Percentiles rank a stretch among this genome's conserved stretches.
These are phyloP conservation scores for Crithidia expoeki DNA, from an alignment of 208 protist genomes.

Conservation along the genomic window DNA sequence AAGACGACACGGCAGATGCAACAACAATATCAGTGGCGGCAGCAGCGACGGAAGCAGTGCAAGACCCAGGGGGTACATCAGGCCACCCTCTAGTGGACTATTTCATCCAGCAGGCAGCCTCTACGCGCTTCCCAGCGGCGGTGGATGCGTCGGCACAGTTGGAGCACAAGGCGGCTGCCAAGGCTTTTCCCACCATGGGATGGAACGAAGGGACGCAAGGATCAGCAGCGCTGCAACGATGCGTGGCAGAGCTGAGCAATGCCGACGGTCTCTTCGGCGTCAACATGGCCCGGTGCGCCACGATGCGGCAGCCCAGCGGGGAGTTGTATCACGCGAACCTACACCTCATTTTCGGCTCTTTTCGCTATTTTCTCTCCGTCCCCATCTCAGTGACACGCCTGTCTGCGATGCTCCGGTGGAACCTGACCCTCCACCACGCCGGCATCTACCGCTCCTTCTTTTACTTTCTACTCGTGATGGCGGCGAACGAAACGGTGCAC, in stretches of 20 bases:
- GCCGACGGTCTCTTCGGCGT: constrained; percentile 2
- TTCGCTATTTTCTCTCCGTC: constrained; percentile 29
- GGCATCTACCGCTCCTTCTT: constrained; percentile 50
- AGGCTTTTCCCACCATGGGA: constrained; percentile 17
- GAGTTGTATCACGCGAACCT: constrained; percentile 16
- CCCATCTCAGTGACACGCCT: constrained; percentile 60
- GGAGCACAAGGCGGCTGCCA: constrained; percentile 8
- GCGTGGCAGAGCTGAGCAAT: constrained; percentile 4
- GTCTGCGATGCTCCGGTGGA: constrained; percentile 53
- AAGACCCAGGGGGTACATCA: not conserved
- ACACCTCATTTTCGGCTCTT: constrained; percentile 19
- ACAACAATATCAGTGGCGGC: no score
- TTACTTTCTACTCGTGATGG: constrained; percentile 46
- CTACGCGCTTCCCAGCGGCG: not conserved
- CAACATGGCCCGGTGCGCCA: not conserved
- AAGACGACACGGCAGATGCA: no score
- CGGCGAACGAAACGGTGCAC: constrained; percentile 40
- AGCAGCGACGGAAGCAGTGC: not conserved
- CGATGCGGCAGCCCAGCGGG: constrained; percentile 9
- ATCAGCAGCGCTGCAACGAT: not conserved
- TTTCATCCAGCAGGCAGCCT: constrained; percentile 1
- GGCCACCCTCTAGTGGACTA: constrained; percentile 18
- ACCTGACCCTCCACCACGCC: constrained; percentile 38
- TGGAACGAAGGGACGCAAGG: constrained; percentile 36
- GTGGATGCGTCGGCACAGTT: not conserved